Evolutionary conservation across 257 asterid genomes (phyloP), one percentile per base, ranked within the genome.

Genomic region (Petunia secreta): DNA sequence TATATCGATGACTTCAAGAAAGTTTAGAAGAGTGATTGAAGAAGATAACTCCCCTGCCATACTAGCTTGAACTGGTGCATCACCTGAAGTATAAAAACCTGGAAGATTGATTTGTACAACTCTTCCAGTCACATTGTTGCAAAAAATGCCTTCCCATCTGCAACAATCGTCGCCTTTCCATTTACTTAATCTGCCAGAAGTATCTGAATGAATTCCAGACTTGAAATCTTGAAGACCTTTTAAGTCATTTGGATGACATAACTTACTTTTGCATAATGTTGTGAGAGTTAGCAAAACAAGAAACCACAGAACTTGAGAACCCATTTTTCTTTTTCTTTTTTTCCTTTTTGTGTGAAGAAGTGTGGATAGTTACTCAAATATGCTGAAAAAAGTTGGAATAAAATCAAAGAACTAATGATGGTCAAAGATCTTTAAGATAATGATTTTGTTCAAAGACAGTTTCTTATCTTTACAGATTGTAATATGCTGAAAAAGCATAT

Each of bases 91-190:
- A 79, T 39, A 80, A 6, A 83, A 81, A 53, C 91, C 92, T 2
- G 93, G 91, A 53, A 92, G 92, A 76, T 83, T 87, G 39, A 92
- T 63, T 82, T 87, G 71, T 63, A 83, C 90, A 8, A 92, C 95
- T 85, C 95, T 86, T 1, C 87, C 86, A 15, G 90, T 88, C 8
- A 5, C 25, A 53, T 79, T 83, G 84, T 85, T 80, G 16, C 93
- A 90, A 4, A 74, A 50, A 78, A 92, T 81, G 7, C 93, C 95
- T 54, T 77, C 88, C 97, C 97, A 92, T 10, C 67, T 73, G 88
- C 97, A 90, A 86, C 97, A 92, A 73, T 37, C 25, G 0, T 3
- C 36, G 14, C 91, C 90, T 1, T 40, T 75, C 95, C 97, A 92
- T 0, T 13, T 88, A 80, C 62, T 39, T 48, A 89, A 75, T 53